Percentiles rank a stretch among this genome's conserved stretches.
Evolutionary conservation across 768 basidiomycete species (phyloP).

Genomic region (Tricholoma saponaceum): DNA sequence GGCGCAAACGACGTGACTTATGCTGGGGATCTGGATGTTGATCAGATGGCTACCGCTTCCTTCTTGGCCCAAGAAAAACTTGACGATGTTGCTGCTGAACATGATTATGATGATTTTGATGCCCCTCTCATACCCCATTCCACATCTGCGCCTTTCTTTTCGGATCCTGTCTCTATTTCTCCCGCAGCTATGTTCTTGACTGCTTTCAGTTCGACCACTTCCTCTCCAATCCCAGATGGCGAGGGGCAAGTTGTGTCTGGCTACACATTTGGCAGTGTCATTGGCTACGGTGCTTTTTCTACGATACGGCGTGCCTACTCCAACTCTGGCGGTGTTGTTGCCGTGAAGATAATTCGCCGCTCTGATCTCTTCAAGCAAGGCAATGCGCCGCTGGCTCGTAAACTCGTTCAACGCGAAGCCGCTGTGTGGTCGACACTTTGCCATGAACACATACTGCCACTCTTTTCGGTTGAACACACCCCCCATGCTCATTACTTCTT

Average conservation of each 20-base stretch:
- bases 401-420: conserved; percentile 67
- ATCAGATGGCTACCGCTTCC: conserved; percentile 20
- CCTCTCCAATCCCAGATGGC: conserved; percentile 47
- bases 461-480: conserved; percentile 62
- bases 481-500: conserved; percentile 73
- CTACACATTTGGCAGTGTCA: conserved; percentile 70
- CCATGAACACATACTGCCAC: conserved; percentile 85
- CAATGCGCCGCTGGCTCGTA: conserved; percentile 43
- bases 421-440: conserved; percentile 69
- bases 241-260: conserved; percentile 66
- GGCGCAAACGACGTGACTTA: not conserved
- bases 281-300: conserved; percentile 82
- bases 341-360: conserved; percentile 78
- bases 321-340: conserved; percentile 61
- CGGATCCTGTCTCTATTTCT: conserved; percentile 35
- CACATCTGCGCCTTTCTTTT: conserved; percentile 9
- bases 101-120: conserved; percentile 1
- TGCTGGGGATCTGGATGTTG: conserved; percentile 15
- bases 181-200: conserved; percentile 77
- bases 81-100: not conserved
- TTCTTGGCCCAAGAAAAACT: conserved; percentile 8
- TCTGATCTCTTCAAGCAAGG: conserved; percentile 51
- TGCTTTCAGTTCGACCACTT: conserved; percentile 46
- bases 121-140: not conserved
- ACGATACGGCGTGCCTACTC: conserved; percentile 68